Percentiles rank a stretch among this genome's conserved stretches.
Evolutionary conservation across 78 protist genomes (phyloP).

Genomic region (Dictyostelium citrinum): DNA sequence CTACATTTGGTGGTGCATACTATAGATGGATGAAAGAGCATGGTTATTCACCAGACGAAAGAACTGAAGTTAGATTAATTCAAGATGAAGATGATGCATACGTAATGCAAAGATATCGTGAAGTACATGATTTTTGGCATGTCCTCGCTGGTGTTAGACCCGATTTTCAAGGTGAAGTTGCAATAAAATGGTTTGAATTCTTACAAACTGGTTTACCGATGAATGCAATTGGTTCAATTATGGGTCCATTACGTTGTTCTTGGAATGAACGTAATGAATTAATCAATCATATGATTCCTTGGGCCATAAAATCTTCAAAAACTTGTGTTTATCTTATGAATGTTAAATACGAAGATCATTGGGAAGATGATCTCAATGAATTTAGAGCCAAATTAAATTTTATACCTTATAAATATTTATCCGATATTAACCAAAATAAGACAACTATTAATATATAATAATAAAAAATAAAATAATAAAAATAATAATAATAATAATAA

Average conservation of each 20-base stretch:
- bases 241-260: conserved; percentile 57
- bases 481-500: not conserved
- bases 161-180: conserved; percentile 80
- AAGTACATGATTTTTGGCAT: conserved; percentile 88
- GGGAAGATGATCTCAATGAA: conserved; percentile 22
- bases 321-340: conserved; percentile 31
- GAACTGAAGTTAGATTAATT: conserved; percentile 78
- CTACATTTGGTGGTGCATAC: conserved; percentile 84
- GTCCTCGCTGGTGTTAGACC: conserved; percentile 76
- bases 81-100: conserved; percentile 89
- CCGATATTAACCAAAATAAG: not conserved
- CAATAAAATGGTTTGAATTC: conserved; percentile 84
- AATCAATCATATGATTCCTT: conserved; percentile 49
- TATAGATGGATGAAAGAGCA: conserved; percentile 38
- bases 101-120: conserved; percentile 86
- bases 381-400: conserved; percentile 45
- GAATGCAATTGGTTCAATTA: conserved; percentile 30
- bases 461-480: not conserved
- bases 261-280: not conserved
- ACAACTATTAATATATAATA: not conserved
- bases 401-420: conserved; percentile 9
- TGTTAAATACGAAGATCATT: conserved; percentile 54
- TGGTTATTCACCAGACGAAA: conserved; percentile 71
- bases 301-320: conserved; percentile 49
- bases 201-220: conserved; percentile 79